phyloP scores from a whole-genome alignment of 179 eudicot species.

The Sideroxylon spinosum region DNA sequence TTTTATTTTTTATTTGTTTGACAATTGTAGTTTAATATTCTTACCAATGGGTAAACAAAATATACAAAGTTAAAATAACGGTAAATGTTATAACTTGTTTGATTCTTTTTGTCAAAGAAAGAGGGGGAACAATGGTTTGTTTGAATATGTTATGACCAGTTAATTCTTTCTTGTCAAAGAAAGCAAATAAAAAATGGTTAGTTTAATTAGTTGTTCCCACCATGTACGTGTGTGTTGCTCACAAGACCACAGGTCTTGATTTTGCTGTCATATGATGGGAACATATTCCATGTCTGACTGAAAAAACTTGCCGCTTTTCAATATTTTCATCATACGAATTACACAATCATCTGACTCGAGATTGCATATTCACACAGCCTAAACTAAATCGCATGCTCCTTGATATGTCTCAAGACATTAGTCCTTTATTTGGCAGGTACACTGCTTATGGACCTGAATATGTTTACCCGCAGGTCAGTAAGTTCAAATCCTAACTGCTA shows the following conservation, averaged over 20 bases:
- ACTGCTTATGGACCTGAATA: conserved; percentile 24
- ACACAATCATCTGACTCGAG: neutral
- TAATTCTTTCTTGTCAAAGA: too few relatives aligned
- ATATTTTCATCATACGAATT: neutral
- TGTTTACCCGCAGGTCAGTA: conserved; percentile 27
- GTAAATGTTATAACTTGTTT: neutral
- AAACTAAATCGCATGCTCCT: neutral
- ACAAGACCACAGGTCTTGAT: neutral
- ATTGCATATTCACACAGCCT: neutral
- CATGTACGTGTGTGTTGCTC: neutral
- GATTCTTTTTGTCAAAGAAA: neutral
- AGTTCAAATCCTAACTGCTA: neutral
- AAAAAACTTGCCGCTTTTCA: neutral
- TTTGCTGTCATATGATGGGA: neutral
- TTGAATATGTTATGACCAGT: too few relatives aligned
- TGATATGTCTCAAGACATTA: conserved; percentile 6
- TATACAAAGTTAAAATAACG: neutral
- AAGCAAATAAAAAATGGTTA: too few relatives aligned
- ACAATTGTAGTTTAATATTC: neutral
- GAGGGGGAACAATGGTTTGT: neutral
- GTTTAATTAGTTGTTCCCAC: neutral
- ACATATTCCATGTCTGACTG: conserved; percentile 4
- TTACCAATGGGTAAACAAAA: neutral
- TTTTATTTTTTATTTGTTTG: neutral
- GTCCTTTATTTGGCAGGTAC: conserved; percentile 21